A percentile compares a stretch with the other conserved stretches of the same genome.
Evolutionary conservation across 192 early-diverging fungal species (phyloP).

Genomic region (Backusella westeae): DNA sequence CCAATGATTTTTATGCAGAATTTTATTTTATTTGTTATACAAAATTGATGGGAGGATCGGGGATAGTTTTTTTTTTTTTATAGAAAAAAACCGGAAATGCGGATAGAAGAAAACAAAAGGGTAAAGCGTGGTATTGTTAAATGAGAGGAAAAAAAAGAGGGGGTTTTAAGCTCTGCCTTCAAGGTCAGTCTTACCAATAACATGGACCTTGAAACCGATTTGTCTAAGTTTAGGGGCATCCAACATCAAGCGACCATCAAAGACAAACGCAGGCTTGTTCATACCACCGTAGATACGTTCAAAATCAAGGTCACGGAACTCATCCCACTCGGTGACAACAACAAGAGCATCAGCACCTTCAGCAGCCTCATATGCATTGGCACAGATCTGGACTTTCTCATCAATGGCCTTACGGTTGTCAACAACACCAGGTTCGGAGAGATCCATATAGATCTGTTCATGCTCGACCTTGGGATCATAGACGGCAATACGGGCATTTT

Average conservation of each 20-base stretch:
- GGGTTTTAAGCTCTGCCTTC: conserved; percentile 5
- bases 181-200: conserved; percentile 60
- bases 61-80: neutral
- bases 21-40: neutral
- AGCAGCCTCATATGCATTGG: conserved; percentile 67
- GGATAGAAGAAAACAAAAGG: neutral
- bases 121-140: neutral
- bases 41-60: neutral
- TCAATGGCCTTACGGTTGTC: conserved; percentile 50
- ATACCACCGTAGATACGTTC: conserved; percentile 58
- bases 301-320: conserved; percentile 83
- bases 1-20: neutral
- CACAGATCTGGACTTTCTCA: conserved; percentile 59
- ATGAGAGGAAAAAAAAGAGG: neutral
- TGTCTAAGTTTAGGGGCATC: conserved; percentile 58
- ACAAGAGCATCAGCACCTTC: conserved; percentile 74
- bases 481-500: conserved; percentile 70
- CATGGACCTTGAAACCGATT: conserved; percentile 78
- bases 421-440: conserved; percentile 55
- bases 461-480: conserved; percentile 88
- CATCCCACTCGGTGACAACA: conserved; percentile 87
- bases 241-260: conserved; percentile 88
- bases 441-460: conserved; percentile 68
- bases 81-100: neutral
- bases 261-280: conserved; percentile 84